Percentiles rank a stretch among this genome's conserved stretches.
Conservation (phyloP, 176 grass and related monocot genomes). For the Musa schizocarpa region DNA sequence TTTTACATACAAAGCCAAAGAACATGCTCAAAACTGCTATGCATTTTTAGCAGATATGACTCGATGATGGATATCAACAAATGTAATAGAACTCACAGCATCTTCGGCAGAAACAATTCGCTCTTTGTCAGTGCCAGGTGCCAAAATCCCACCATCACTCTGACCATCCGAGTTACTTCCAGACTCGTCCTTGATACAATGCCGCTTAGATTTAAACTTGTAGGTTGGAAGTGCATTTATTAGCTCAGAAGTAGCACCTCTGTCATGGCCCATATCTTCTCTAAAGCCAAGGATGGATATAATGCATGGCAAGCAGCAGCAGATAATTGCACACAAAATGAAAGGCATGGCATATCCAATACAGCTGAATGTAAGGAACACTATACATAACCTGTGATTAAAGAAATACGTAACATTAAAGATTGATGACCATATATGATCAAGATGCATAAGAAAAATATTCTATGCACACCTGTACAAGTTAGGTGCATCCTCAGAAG, state of each 20-base stretch:
- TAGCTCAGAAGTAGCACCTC: conserved; percentile 56
- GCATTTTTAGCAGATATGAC: background rate
- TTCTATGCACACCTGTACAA: conserved; percentile 53
- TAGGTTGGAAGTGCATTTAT: conserved; percentile 70
- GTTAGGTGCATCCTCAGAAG: conserved; percentile 62
- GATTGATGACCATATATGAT: background rate
- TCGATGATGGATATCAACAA: background rate
- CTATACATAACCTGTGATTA: conserved; percentile 76
- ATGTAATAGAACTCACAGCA: conserved; percentile 24
- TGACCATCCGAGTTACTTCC: conserved; percentile 30
- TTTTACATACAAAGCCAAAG: background rate
- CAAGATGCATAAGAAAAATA: background rate
- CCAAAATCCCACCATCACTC: conserved; percentile 36
- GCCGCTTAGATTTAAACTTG: conserved; percentile 60
- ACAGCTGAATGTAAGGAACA: conserved; percentile 83
- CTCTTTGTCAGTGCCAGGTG: conserved; percentile 58
- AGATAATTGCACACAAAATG: conserved; percentile 84
- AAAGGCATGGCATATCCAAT: conserved; percentile 80
- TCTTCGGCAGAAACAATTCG: conserved; percentile 62
- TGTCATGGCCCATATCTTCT: conserved; percentile 47
- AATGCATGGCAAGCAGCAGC: conserved; percentile 90
- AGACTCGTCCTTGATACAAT: conserved; percentile 6
- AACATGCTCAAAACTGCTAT: background rate
- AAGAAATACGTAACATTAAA: background rate
- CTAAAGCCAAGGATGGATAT: conserved; percentile 71